Evolutionary conservation across 331 rosid species (phyloP), one percentile per base, ranked within the genome.

Genomic region (Malus hybrid): DNA sequence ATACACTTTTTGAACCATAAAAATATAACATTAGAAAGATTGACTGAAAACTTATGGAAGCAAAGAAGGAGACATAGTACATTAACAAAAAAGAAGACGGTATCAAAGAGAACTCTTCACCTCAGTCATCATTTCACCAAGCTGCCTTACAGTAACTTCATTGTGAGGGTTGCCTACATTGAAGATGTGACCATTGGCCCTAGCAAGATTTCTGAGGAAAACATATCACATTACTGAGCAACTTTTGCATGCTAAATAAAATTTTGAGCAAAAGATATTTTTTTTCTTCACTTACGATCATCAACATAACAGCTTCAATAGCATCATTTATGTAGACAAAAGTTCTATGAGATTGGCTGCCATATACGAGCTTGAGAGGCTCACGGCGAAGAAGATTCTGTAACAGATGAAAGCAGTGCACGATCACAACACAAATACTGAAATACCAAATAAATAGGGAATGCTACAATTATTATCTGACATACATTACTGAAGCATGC

Each of bases 81-180:
- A 64, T 30, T 66, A 33, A 34, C 52, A 6, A 26, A 74, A 39
- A 11, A 20, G n/a, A 53, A 32, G n/a, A 7, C 3, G 19, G 36
- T 77, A 66, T 30, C 71, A 53, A 74, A 74, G 50, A 71, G 34
- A 70, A 80, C 75, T 67, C 61, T 68, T 79, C 71, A 93, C 97
- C 95, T 91, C 82, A 9, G 88, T 85, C 98, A 93, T 91, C 91
- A 93, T 89, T 77, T 93, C 98, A 24, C 92, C 98, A 53, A 93
- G 97, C 90, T 91, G 98, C 91, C 90, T 86, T 32, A 93, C 98
- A 9, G 97, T 93, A 66, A 93, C 98, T 85, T 93, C 98, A 80
- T 93, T 93, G 88, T 93, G 75, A 66, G 98, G 98, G 77, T 93
- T 93, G 71, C 98, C 97, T 76, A 93, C 98, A 61, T 93, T 93